Percentiles rank a stretch among this genome's conserved stretches.
Conservation (phyloP, 345 rosid genomes). For the Eucalyptus microcorys region DNA sequence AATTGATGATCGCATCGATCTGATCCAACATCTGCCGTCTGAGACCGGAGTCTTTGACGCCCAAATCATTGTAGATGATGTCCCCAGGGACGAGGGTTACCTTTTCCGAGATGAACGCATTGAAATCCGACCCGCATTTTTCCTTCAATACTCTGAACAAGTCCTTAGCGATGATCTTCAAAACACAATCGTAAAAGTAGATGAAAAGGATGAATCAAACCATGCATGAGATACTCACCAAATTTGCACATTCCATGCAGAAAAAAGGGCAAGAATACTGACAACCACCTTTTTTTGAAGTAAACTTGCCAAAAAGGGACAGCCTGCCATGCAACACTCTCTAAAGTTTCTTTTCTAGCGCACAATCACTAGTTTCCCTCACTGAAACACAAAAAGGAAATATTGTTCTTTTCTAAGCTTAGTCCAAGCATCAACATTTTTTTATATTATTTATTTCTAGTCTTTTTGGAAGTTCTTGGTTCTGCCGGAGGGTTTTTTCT, state of each 20-base stretch:
- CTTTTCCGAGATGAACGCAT: slow-evolving; percentile 7
- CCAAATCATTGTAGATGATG: slow-evolving; percentile 1
- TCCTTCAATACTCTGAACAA: slow-evolving; percentile 13
- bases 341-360: background rate
- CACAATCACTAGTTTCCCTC: background rate
- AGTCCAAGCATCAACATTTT: background rate
- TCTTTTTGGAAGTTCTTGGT: background rate
- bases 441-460: background rate
- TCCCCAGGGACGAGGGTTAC: slow-evolving; percentile 10
- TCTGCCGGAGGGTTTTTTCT: background rate
- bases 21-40: slow-evolving; percentile 2
- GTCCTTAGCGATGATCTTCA: slow-evolving; percentile 12
- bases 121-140: slow-evolving; percentile 1
- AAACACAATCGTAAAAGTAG: background rate
- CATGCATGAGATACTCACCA: background rate
- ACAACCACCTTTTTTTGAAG: background rate
- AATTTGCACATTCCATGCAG: background rate
- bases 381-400: background rate
- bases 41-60: slow-evolving; percentile 1
- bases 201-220: background rate
- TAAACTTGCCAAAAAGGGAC: background rate
- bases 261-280: background rate
- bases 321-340: background rate
- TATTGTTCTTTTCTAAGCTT: background rate
- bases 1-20: slow-evolving; percentile 7